Evolutionary conservation across 2,329 filamentous ascomycete species (phyloP).

Genomic region (Arthrobotrys conoides): DNA sequence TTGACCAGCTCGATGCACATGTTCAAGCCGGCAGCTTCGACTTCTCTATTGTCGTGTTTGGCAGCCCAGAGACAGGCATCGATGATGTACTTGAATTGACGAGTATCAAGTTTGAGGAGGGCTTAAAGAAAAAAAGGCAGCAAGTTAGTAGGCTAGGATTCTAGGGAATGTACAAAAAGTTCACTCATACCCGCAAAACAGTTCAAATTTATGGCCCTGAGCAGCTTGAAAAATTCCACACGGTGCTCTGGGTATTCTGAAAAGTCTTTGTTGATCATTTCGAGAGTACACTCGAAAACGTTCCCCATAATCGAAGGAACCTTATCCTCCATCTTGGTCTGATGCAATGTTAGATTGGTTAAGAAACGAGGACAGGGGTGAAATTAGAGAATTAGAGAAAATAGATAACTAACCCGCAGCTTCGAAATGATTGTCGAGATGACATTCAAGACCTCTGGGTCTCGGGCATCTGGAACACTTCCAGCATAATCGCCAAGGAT

Average conservation of each 20-base stretch:
- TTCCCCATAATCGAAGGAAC: slow-evolving; percentile 98
- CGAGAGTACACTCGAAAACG: slow-evolving; percentile 96
- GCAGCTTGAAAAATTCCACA: slow-evolving; percentile 98
- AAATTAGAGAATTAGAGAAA: no score
- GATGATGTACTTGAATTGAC: slow-evolving; percentile 99
- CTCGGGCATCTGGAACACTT: slow-evolving; percentile 94
- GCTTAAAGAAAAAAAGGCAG: slow-evolving; percentile 68
- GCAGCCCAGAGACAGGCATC: slow-evolving; percentile 99
- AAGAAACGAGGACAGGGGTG: not conserved
- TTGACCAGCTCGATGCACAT: slow-evolving; percentile 98
- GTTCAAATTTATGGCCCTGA: slow-evolving; percentile 94
- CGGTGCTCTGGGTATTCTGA: slow-evolving; percentile 98
- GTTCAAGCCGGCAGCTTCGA: slow-evolving; percentile 94
- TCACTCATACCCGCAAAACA: slow-evolving; percentile 83
- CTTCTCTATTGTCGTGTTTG: slow-evolving; percentile 98
- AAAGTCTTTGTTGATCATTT: slow-evolving; percentile 99
- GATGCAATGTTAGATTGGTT: slow-evolving; percentile 5
- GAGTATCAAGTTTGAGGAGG: slow-evolving; percentile 90
- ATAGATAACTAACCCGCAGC: slow-evolving; percentile 87
- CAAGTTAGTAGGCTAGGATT: not conserved
- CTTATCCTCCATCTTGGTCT: slow-evolving; percentile 91
- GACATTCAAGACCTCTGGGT: slow-evolving; percentile 95
- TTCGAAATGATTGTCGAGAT: slow-evolving; percentile 98
- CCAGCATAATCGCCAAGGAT: slow-evolving; percentile 96
- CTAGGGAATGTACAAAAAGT: not conserved